Conservation (phyloP, 2,329 filamentous ascomycete genomes). For the Zymoseptoria brevis region DNA sequence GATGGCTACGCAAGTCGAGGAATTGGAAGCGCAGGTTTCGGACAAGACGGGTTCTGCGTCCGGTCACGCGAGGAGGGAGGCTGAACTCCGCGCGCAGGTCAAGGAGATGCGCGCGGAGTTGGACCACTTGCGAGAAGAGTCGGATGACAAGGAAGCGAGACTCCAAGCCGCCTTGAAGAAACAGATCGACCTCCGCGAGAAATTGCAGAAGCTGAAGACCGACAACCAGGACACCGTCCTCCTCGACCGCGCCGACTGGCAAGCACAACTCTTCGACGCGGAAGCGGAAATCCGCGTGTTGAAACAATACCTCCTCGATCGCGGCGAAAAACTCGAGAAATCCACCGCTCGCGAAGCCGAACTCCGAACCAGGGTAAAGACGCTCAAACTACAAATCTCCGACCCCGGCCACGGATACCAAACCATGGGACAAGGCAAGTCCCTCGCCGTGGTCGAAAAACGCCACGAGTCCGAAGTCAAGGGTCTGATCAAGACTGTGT, state of each 20-base stretch:
- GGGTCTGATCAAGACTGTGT: slow-evolving; percentile 80
- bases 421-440: slow-evolving; percentile 31
- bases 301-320: slow-evolving; percentile 28
- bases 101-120: slow-evolving; percentile 29
- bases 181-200: slow-evolving; percentile 34
- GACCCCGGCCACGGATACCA: neutral
- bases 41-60: slow-evolving; percentile 30
- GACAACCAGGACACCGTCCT: slow-evolving; percentile 22
- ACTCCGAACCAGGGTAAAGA: slow-evolving; percentile 28
- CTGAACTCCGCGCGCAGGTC: slow-evolving; percentile 32
- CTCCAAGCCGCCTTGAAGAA: slow-evolving; percentile 30
- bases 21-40: slow-evolving; percentile 41
- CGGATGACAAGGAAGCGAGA: slow-evolving; percentile 38
- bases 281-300: slow-evolving; percentile 35
- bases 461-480: slow-evolving; percentile 67
- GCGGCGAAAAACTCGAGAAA: slow-evolving; percentile 24
- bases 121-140: slow-evolving; percentile 29
- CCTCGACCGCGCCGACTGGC: slow-evolving; percentile 33
- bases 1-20: slow-evolving; percentile 26
- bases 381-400: slow-evolving; percentile 9
- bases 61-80: slow-evolving; percentile 32
- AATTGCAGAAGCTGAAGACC: slow-evolving; percentile 22
- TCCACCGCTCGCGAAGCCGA: slow-evolving; percentile 29
- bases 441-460: slow-evolving; percentile 57
- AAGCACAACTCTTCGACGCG: slow-evolving; percentile 32